Base-by-base conservation (phyloP, 1,284 basidiomycete genomes). In the Ceratobasidium sp. region DNA sequence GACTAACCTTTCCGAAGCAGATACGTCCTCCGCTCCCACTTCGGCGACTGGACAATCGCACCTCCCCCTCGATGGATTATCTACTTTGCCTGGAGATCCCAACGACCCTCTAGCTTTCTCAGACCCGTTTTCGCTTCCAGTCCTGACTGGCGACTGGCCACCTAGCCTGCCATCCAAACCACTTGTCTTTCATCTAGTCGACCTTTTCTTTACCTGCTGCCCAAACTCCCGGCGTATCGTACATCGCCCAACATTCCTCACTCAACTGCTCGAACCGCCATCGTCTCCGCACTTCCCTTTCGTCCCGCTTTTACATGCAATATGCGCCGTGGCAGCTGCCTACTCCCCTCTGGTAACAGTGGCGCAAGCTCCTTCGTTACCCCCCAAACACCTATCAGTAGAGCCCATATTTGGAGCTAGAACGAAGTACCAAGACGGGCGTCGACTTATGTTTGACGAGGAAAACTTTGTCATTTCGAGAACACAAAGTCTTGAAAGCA, bases 231-330 rank as follows among this genome's bases (percentile, higher is more conserved):
- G 67, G 31, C 67, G 67, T 59, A 45, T 71, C 27, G 50, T 71
- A 14, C 67, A 71, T 29, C 67, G 67, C 1, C 67, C 67, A 14
- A 71, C 54, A 7, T 60, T 71, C 29, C 19, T 59, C 19, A 51
- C 41, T 11, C 54, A 71, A 9, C 56, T 71, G 6, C 54, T 71
- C 24, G 67, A 71, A 44, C 67, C 54, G 9, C 67, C 54, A 19
- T 71, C 67, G 2, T 71, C 67, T 17, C 54, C 67, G 19, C 67
- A 56, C 27, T 71, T 71, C 45, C 67, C 67, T 1, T 71, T 71
- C 44, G 29, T 71, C 19, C 53, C 53, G 11, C 50, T 71, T 15
- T 45, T 71, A n/a, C 67, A 71, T 50, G 41, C 67, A 8, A 71
- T 71, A 22, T 71, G 67, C n/a, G 56, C 67, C 50, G 67, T 45